A percentile compares a stretch with the other conserved stretches of the same genome.
Conservation (phyloP, 805 yeast genomes). For the Wickerhamomyces kurtzmanii region DNA sequence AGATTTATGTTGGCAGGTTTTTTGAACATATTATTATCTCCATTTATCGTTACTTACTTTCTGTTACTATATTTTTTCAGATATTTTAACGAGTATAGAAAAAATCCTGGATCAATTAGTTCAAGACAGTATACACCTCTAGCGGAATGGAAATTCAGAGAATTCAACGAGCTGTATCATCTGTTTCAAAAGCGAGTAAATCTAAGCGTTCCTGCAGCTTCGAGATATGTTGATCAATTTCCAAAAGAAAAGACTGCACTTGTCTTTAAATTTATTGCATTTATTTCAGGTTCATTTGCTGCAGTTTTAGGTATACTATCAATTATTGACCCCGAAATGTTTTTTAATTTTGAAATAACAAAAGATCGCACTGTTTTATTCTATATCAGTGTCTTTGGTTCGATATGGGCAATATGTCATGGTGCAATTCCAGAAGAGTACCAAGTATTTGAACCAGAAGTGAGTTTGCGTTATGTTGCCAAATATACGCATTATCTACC, state of each 20-base stretch:
- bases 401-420: slow-evolving; percentile 77
- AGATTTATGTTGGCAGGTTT: slow-evolving; percentile 85
- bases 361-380: slow-evolving; percentile 75
- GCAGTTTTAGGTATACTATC: slow-evolving; percentile 77
- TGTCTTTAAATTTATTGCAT: slow-evolving; percentile 50
- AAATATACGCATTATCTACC: slow-evolving; percentile 91
- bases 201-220: slow-evolving; percentile 70
- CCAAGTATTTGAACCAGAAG: slow-evolving; percentile 87
- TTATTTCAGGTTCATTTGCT: slow-evolving; percentile 80
- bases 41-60: slow-evolving; percentile 79
- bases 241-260: slow-evolving; percentile 68
- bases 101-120: slow-evolving; percentile 76
- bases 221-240: slow-evolving; percentile 79
- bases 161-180: slow-evolving; percentile 88
- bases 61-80: slow-evolving; percentile 76
- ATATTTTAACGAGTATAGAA: slow-evolving; percentile 86
- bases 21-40: slow-evolving; percentile 73
- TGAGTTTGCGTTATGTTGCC: slow-evolving; percentile 68
- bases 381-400: slow-evolving; percentile 82
- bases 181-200: slow-evolving; percentile 73
- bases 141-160: slow-evolving; percentile 94
- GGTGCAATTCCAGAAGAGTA: slow-evolving; percentile 56
- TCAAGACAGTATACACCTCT: slow-evolving; percentile 86
- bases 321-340: slow-evolving; percentile 80
- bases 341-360: slow-evolving; percentile 81